Base-by-base conservation (phyloP, 2,329 filamentous ascomycete species). In the Tricladium varicosporioides region DNA sequence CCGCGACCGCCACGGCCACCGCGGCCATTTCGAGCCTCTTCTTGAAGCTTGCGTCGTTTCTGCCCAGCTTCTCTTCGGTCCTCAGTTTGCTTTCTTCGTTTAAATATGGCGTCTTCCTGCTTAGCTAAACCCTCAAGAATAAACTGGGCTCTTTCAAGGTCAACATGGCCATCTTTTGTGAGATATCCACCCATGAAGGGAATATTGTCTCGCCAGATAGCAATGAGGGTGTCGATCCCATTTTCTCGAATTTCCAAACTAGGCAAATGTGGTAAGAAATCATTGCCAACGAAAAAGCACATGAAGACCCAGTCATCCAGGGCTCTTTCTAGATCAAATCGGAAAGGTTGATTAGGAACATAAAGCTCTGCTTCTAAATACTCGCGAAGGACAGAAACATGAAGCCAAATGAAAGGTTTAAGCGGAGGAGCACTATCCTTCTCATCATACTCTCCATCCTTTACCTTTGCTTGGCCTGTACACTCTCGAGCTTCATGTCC, bases 241-340 rank as follows among this genome's bases (percentile, higher is more conserved):
- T 97, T 92, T 70, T 99, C 94, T 59, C 94, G 86, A 71, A 99
- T 97, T 72, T 97, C 94, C 57, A 99, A 81, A 67, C 93, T 96
- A n/a, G 94, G 94, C 57, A 99, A 79, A 79, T 99, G 94, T 51
- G 94, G 94, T 65, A 99, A 77, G 76, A 99, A 99, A 77, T 99
- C 95, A 74, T 99, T 99, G 64, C 93, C 93, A 56, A 97, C 93
- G 71, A 97, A 97, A 76, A 95, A 97, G 76, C 93, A 97, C 86
- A 97, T 94, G 73, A 97, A 97, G 13, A 97, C 91, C 94, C 93
- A 97, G 71, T 97, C 93, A 73, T 97, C 94, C 58, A 97, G 83
- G 22, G 92, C 92, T 63, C 94, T 86, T 74, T 99, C 94, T 46
- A 99, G 80, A 71, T 99, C 92, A 73, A 96, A 97, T 54, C 84